Evolutionary conservation across 306 rosid species (phyloP).

Genomic region (Prosopis cineraria): DNA sequence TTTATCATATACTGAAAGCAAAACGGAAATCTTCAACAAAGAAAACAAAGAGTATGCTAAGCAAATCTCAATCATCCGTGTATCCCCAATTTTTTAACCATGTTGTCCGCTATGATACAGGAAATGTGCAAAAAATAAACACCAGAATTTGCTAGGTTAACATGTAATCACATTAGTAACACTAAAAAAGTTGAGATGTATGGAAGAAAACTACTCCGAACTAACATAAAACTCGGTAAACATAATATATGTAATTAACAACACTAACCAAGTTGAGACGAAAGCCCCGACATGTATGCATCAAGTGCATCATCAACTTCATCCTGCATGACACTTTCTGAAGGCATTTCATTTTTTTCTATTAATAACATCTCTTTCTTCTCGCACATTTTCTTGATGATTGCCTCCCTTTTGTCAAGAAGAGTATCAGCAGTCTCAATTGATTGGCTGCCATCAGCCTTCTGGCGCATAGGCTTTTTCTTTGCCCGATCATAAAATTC

Average conservation of each 20-base stretch:
- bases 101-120: conserved; percentile 3
- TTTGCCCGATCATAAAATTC: conserved; percentile 94
- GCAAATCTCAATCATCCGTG: conserved; percentile 10
- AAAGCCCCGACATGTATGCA: conserved; percentile 92
- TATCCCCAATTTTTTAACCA: conserved; percentile 2
- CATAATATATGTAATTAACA: conserved; percentile 20
- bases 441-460: conserved; percentile 61
- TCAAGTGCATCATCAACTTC: conserved; percentile 78
- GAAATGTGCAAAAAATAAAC: conserved; percentile 22
- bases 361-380: conserved; percentile 61
- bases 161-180: neutral
- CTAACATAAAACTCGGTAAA: neutral
- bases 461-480: conserved; percentile 59
- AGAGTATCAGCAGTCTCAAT: conserved; percentile 91
- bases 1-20: conserved; percentile 68
- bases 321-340: conserved; percentile 43
- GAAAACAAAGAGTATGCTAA: conserved; percentile 20
- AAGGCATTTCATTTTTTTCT: conserved; percentile 59
- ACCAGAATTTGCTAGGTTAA: neutral
- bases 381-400: conserved; percentile 63
- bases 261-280: conserved; percentile 83
- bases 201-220: neutral
- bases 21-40: conserved; percentile 38
- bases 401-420: conserved; percentile 81
- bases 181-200: too few relatives aligned